Evolutionary conservation across 495 filamentous ascomycete genomes (phyloP), one percentile per base, ranked within the genome.

Genomic region (Aspergillus taichungensis): DNA sequence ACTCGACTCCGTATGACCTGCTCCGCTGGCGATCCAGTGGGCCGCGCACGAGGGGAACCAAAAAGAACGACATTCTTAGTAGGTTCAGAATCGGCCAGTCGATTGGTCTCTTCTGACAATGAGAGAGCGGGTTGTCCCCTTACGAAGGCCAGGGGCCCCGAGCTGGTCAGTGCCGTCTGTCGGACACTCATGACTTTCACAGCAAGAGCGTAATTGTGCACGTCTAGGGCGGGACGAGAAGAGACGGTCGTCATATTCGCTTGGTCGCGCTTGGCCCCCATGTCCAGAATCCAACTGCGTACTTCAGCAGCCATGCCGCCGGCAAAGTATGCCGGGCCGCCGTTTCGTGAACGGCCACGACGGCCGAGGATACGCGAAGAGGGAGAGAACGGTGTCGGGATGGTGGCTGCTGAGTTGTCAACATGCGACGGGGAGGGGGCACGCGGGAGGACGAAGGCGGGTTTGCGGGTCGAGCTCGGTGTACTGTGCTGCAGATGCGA

Each of bases 291-390:
- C 69, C 69, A 72, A 37, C 66, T 57, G 24, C 69, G 67, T 13
- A 68, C 59, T 36, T 68, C 55, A 2, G 66, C 57, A 2, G 69
- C 69, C 66, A 72, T 68, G 11, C 69, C 69, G 8, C 64, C 69
- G 2, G 67, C 57, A 0, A 61, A 27, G 45, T 69, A 71, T 3
- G 33, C 50, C 6, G 54, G 47, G 0, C 40, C 52, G 12, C 50
- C 45, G 5, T 55, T 39, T 10, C 60, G 60, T 3, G 46, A 35
- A 27, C 61, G 47, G 6, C 67, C 66, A 10, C 61, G 60, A 14
- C 66, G 62, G 18, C 50, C 54, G 0, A 67, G 45, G 3, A 57
- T 53, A n/a, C 56, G 57, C 8, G 63, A 64, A 1, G 64, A 67
- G 2, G 69, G 69, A 0, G 69, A 72, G 39, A 72, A 71, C 0